These are phyloP conservation scores for Neocallimastix lanati DNA, from an alignment of 192 early-diverging fungal genomes.

Conservation along the genomic window DNA sequence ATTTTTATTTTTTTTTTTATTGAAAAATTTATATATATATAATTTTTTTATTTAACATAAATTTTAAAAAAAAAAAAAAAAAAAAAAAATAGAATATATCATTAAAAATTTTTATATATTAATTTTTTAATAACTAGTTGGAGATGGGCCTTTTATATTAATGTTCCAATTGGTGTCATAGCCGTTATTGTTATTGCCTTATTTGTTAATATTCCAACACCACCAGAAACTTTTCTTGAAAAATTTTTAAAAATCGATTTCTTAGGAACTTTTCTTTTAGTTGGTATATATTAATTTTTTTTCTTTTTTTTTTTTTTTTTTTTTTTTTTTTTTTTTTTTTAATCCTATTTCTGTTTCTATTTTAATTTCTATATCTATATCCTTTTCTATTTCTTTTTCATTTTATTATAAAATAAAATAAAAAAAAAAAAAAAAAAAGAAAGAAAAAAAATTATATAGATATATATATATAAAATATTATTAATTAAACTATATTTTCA, in stretches of 20 bases:
- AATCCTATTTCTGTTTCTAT: no score
- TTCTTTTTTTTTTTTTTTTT: background rate
- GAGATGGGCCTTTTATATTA: constrained; percentile 43
- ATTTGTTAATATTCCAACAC: constrained; percentile 13
- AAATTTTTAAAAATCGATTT: background rate
- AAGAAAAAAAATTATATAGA: no score
- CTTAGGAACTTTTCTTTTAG: background rate
- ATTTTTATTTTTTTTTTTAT: constrained; percentile 4
- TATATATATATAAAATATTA: no score
- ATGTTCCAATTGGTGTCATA: constrained; percentile 28
- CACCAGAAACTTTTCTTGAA: background rate
- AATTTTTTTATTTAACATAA: no score
- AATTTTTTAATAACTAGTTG: constrained; percentile 8
- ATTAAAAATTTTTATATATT: no score
- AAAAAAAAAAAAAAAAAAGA: no score
- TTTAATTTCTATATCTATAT: no score
- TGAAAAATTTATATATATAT: no score
- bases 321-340: no score
- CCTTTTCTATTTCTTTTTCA: no score
- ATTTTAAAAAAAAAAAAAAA: background rate
- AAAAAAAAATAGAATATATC: background rate
- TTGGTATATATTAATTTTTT: background rate
- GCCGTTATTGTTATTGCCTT: constrained; percentile 18
- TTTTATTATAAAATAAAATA: no score
- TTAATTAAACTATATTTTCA: no score